A percentile compares a stretch with the other conserved stretches of the same genome.
These are phyloP conservation scores for Aspergillus quadricinctus DNA, from an alignment of 2,329 filamentous ascomycete genomes.

Conservation along the genomic window DNA sequence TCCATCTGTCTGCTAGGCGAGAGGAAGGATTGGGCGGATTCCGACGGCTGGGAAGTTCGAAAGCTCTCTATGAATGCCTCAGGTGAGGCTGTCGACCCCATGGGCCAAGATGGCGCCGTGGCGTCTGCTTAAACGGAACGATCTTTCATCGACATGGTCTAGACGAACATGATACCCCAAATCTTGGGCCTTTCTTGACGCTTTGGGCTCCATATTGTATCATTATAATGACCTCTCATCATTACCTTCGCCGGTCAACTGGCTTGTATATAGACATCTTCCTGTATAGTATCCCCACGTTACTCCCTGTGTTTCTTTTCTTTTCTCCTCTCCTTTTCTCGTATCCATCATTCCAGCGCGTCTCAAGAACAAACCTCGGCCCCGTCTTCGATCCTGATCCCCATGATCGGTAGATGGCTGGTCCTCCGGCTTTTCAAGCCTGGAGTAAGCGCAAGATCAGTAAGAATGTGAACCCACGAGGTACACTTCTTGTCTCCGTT, in stretches of 20 bases:
- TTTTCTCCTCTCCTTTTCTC: conserved; percentile 5
- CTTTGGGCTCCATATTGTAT: neutral
- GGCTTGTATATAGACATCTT: conserved; percentile 18
- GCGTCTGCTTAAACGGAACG: conserved; percentile 17
- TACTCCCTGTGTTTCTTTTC: conserved; percentile 5
- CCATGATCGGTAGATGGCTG: conserved; percentile 49
- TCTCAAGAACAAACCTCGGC: conserved; percentile 47
- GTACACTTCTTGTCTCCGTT: conserved; percentile 41
- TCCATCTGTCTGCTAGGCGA: conserved; percentile 74
- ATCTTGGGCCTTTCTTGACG: neutral
- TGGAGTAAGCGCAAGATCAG: conserved; percentile 48
- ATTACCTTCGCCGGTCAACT: conserved; percentile 12
- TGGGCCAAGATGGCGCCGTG: conserved; percentile 14
- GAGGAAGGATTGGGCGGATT: conserved; percentile 68
- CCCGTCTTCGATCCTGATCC: conserved; percentile 44
- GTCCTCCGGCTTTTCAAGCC: conserved; percentile 27
- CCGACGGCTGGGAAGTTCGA: conserved; percentile 68
- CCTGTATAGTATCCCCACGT: conserved; percentile 18
- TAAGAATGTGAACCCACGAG: conserved; percentile 27
- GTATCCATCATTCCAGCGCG: conserved; percentile 11
- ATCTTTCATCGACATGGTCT: neutral
- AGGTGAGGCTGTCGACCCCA: conserved; percentile 38
- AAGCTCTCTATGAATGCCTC: conserved; percentile 61
- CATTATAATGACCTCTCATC: conserved; percentile 6
- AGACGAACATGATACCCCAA: neutral